Percentiles rank a stretch among this genome's conserved stretches.
Conservation (phyloP, 129 eudicot genomes). For the Tagetes erecta region DNA sequence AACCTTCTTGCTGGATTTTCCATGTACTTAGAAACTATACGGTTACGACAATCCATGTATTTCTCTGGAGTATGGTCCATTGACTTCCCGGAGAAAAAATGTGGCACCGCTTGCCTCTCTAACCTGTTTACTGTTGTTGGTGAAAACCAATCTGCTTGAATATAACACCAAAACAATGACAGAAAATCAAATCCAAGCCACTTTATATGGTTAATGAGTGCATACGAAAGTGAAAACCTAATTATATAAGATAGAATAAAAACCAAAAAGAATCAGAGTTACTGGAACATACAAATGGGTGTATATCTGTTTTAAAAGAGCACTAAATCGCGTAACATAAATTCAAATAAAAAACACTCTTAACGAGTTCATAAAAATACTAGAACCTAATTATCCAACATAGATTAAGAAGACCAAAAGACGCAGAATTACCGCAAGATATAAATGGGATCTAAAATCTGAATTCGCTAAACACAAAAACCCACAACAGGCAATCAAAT, state of each 20-base stretch:
- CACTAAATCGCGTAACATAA: background rate
- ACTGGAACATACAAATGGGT: background rate
- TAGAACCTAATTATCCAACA: no score
- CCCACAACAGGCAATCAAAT: background rate
- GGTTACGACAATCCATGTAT: constrained; percentile 78
- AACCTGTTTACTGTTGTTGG: constrained; percentile 76
- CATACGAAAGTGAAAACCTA: no score
- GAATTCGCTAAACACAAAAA: constrained; percentile 47
- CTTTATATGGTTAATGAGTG: no score
- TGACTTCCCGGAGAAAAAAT: constrained; percentile 89
- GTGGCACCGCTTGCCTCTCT: constrained; percentile 98
- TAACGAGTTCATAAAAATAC: background rate
- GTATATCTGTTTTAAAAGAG: background rate
- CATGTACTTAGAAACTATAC: constrained; percentile 83
- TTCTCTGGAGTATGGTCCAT: constrained; percentile 74
- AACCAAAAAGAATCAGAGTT: background rate
- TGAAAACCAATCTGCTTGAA: constrained; percentile 86
- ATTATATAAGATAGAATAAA: background rate
- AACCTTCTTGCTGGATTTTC: constrained; percentile 75
- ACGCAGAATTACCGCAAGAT: background rate
- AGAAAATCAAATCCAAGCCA: background rate
- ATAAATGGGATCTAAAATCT: background rate
- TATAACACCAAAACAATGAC: constrained; percentile 12
- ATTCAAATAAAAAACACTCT: background rate
- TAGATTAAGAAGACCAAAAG: no score